Evolutionary conservation across 2,329 filamentous ascomycete species (phyloP), one percentile per base, ranked within the genome.

Genomic region (Claviceps monticola): DNA sequence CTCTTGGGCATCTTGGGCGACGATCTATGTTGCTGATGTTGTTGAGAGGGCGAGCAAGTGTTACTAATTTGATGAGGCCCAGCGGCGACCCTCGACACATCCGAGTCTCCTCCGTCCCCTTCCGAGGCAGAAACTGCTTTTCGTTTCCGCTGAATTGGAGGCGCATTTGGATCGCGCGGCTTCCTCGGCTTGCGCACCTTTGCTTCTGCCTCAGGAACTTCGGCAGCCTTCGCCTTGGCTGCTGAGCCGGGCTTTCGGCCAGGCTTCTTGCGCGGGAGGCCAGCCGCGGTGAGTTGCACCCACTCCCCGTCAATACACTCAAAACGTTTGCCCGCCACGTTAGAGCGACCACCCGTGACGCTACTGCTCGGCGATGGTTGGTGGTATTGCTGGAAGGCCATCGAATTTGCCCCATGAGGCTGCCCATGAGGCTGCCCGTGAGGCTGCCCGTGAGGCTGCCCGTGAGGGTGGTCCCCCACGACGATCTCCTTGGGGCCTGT

Each of bases 241-340:
- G 68, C 74, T 54, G 70, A 78, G 61, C 74, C 84, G 60, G 80
- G 79, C 61, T 84, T 84, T 48, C 80, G 75, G 21, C 79, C 80
- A 19, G 80, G 79, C 67, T 83, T 84, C 66, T 82, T 82, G 4
- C 79, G 68, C 0, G 78, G 77, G 6, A 79, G 61, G 11, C 78
- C 78, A 49, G 78, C 77, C 26, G 78, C 77, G 0, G 77, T 81
- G 50, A 81, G 65, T 55, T 70, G 72, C 29, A 75, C 72, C 57
- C 65, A 65, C 59, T 68, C 57, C 56, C 71, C 62, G 56, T 73
- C 63, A 55, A 68, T 60, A n/a, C 60, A 51, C 13, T 61, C 64
- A 42, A 61, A 70, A 41, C 61, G 57, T 55, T 63, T 68, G 17
- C 60, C 59, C 11, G 63, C 54, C 9, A 51, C 52, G 29, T 34